A percentile compares a stretch with the other conserved stretches of the same genome.
Conservation (phyloP, 805 yeast species). For the Jamesozyma hellenica region DNA sequence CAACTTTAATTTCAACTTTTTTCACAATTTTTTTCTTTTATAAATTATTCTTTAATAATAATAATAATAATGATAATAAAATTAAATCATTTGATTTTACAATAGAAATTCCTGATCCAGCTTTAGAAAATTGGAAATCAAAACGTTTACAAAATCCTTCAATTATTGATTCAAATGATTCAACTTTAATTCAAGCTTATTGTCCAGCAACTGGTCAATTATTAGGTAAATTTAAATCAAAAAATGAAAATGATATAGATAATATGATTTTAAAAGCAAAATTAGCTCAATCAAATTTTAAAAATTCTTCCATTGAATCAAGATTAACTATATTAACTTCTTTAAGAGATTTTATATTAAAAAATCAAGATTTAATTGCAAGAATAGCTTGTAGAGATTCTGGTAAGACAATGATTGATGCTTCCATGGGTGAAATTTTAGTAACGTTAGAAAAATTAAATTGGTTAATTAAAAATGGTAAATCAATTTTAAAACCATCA, state of each 20-base stretch:
- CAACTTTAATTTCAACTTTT: constrained; percentile 10
- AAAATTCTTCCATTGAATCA: constrained; percentile 42
- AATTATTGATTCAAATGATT: constrained; percentile 50
- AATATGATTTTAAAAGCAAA: constrained; percentile 36
- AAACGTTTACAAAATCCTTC: constrained; percentile 43
- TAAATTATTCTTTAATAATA: too few relatives aligned
- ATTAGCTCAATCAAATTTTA: constrained; percentile 29
- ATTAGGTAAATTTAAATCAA: constrained; percentile 61
- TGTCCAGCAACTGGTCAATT: constrained; percentile 96
- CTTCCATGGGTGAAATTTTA: constrained; percentile 91
- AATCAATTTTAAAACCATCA: constrained; percentile 55
- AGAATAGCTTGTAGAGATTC: constrained; percentile 92
- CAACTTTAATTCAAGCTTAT: constrained; percentile 63
- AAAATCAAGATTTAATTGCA: constrained; percentile 79
- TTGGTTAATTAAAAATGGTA: constrained; percentile 86
- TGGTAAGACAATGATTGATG: constrained; percentile 93
- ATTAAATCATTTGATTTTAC: constrained; percentile 16
- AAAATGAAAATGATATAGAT: constrained; percentile 64
- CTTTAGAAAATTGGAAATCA: constrained; percentile 73
- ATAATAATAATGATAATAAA: too few relatives aligned
- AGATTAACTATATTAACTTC: constrained; percentile 66
- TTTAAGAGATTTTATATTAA: constrained; percentile 57
- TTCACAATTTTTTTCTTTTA: constrained; percentile 14
- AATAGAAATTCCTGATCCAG: constrained; percentile 20
- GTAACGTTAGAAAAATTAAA: constrained; percentile 87